A percentile compares a stretch with the other conserved stretches of the same genome.
These are phyloP conservation scores for Synchytrium microbalum DNA, from an alignment of 371 early-diverging fungal species.

Conservation along the genomic window DNA sequence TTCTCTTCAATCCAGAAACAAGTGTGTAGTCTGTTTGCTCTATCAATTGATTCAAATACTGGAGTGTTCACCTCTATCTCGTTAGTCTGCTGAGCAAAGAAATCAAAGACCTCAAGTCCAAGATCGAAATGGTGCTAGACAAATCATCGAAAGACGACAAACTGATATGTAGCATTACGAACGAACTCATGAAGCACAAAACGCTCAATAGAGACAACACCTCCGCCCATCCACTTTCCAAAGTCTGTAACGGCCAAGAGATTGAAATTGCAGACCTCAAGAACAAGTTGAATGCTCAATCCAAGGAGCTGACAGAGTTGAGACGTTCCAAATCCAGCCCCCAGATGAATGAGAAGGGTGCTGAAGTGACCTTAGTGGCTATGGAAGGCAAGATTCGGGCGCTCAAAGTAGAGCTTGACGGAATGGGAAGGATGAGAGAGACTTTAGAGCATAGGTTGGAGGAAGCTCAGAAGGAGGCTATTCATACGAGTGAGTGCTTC, in stretches of 20 bases:
- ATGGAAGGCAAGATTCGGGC: neutral
- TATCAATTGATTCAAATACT: too few species aligned
- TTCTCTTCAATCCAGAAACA: neutral
- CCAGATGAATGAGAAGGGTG: neutral
- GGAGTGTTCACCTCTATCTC: too few species aligned
- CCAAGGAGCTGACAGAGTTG: neutral
- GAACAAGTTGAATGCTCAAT: neutral
- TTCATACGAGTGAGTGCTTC: neutral
- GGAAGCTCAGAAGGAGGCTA: neutral
- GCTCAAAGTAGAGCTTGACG: neutral
- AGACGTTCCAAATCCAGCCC: neutral
- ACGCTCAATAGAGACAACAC: neutral
- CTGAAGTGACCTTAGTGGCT: neutral
- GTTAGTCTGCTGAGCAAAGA: constrained; percentile 12
- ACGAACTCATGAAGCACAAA: neutral
- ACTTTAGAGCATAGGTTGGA: neutral
- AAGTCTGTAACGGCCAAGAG: neutral
- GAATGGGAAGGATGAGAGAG: neutral
- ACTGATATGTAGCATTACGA: constrained; percentile 5
- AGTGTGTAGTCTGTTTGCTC: neutral
- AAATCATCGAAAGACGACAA: constrained; percentile 19
- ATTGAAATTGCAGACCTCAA: neutral
- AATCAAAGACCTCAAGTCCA: constrained; percentile 15
- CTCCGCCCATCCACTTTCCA: neutral
- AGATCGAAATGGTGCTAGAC: constrained; percentile 10